Evolutionary conservation across 495 filamentous ascomycete species (phyloP).

Genomic region (Neurospora sp.): DNA sequence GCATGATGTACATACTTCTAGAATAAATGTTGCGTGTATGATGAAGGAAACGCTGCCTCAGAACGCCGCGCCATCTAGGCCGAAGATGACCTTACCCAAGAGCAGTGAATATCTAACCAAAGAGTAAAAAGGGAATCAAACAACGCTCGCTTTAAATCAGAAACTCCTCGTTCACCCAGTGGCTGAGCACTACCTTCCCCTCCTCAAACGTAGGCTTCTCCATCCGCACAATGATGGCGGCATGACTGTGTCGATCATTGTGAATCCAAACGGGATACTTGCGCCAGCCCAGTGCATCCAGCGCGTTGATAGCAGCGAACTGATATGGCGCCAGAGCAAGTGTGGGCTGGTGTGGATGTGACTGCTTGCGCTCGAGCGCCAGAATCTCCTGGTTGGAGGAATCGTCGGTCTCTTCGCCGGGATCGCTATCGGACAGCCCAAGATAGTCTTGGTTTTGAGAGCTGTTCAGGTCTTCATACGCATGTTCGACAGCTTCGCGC

Average conservation of each 20-base stretch:
- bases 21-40: not conserved
- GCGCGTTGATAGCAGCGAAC: constrained; percentile 67
- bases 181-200: constrained; percentile 65
- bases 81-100: not conserved
- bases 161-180: constrained; percentile 76
- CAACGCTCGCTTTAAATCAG: constrained; percentile 7
- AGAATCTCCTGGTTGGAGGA: constrained; percentile 15
- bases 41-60: not conserved
- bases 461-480: constrained; percentile 59
- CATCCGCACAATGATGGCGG: constrained; percentile 76
- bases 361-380: constrained; percentile 28
- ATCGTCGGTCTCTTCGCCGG: constrained; percentile 10
- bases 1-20: not conserved
- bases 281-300: constrained; percentile 65
- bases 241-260: constrained; percentile 68
- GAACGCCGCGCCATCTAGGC: not conserved
- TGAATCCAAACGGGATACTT: constrained; percentile 88
- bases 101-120: not conserved
- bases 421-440: constrained; percentile 27
- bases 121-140: not conserved
- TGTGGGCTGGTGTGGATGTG: constrained; percentile 41
- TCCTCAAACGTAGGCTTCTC: constrained; percentile 56
- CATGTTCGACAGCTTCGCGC: constrained; percentile 60
- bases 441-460: constrained; percentile 54
- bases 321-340: constrained; percentile 71